Evolutionary conservation across 73 alveolate genomes (phyloP).

Genomic region (Strombidium stylifer): DNA sequence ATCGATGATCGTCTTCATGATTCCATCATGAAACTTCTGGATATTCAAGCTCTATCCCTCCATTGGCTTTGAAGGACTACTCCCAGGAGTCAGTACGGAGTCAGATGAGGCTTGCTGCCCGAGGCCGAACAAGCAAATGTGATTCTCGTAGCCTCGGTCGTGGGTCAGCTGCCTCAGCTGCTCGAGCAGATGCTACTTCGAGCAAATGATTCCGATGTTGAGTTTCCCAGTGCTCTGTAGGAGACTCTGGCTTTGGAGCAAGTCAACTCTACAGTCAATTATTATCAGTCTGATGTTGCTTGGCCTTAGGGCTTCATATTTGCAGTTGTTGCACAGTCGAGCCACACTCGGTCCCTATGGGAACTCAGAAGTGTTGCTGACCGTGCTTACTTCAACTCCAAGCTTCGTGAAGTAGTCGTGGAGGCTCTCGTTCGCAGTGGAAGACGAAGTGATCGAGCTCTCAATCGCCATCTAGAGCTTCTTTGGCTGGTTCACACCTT

Average conservation of each 20-base stretch:
- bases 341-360: too few relatives aligned
- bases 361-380: too few relatives aligned
- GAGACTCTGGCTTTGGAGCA: constrained; percentile 22
- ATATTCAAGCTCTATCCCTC: constrained; percentile 8
- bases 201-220: constrained; percentile 7
- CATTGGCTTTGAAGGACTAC: background rate
- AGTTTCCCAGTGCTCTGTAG: constrained; percentile 19
- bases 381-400: too few relatives aligned
- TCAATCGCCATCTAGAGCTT: too few relatives aligned
- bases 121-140: constrained; percentile 33
- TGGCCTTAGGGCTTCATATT: too few relatives aligned
- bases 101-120: too few relatives aligned
- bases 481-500: too few relatives aligned
- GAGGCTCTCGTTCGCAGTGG: too few relatives aligned
- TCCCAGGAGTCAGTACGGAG: background rate
- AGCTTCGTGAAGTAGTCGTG: too few relatives aligned
- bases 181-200: constrained; percentile 11
- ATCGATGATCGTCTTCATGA: constrained; percentile 10
- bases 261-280: constrained; percentile 37
- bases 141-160: constrained; percentile 20
- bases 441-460: too few relatives aligned
- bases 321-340: too few relatives aligned
- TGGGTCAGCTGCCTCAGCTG: constrained; percentile 5
- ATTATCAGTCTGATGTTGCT: constrained; percentile 13
- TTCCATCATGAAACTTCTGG: constrained; percentile 26